Evolutionary conservation across 192 early-diverging fungal genomes (phyloP).

Genomic region (Glomus cerebriforme): DNA sequence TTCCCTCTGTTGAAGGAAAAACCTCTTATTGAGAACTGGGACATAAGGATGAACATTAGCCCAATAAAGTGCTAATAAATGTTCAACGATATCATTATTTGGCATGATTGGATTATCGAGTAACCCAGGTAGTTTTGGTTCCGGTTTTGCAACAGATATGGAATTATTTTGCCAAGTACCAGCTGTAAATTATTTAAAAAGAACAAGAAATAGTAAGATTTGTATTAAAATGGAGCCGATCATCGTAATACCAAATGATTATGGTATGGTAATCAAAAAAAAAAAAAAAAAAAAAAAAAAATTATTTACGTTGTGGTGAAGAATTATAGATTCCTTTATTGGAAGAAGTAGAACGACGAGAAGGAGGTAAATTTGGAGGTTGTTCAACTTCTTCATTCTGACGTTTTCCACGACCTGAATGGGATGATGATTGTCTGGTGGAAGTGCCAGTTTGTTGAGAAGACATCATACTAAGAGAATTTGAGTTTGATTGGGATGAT

Average conservation of each 20-base stretch:
- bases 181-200: neutral
- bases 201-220: neutral
- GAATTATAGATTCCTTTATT: neutral
- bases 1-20: slow-evolving; percentile 15
- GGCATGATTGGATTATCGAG: neutral
- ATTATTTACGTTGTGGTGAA: neutral
- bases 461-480: neutral
- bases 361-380: slow-evolving; percentile 14
- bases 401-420: slow-evolving; percentile 14
- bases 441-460: neutral
- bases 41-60: slow-evolving; percentile 28
- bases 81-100: neutral
- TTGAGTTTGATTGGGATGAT: neutral
- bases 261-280: neutral
- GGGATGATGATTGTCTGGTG: neutral
- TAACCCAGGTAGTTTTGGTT: slow-evolving; percentile 19
- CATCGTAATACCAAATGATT: neutral
- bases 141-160: slow-evolving; percentile 5
- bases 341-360: neutral
- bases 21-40: slow-evolving; percentile 16
- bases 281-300: neutral
- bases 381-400: neutral
- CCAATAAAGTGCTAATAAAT: slow-evolving; percentile 28
- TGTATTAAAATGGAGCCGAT: neutral
- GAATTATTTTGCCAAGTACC: neutral